Percentiles rank a stretch among this genome's conserved stretches.
Evolutionary conservation across 257 asterid genomes (phyloP).

Genomic region (Mitragyna speciosa): DNA sequence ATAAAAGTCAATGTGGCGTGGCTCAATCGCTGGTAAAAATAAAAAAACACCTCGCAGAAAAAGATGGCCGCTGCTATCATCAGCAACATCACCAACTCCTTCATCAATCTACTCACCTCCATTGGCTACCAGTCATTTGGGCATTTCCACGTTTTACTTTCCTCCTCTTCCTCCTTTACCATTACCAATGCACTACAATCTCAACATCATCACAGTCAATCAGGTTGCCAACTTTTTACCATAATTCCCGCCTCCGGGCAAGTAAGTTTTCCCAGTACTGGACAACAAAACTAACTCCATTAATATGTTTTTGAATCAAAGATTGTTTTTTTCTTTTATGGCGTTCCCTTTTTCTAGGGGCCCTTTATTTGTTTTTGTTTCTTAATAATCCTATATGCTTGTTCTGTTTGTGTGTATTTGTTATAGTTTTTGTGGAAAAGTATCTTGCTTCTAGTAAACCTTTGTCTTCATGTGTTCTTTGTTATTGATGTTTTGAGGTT

Average conservation of each 20-base stretch:
- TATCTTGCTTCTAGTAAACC: background rate
- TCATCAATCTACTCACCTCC: constrained; percentile 25
- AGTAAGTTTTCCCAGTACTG: background rate
- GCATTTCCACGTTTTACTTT: constrained; percentile 6
- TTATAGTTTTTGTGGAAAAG: background rate
- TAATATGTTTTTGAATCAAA: background rate
- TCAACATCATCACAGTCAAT: background rate
- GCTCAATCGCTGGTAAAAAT: background rate
- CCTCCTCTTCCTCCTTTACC: background rate
- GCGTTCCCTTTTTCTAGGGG: background rate
- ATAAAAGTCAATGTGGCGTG: constrained; percentile 4
- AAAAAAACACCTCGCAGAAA: constrained; percentile 18
- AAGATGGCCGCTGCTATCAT: constrained; percentile 43
- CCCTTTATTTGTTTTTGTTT: background rate
- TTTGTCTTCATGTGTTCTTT: background rate
- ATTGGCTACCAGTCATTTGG: constrained; percentile 46
- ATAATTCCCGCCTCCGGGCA: background rate
- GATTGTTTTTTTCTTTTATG: background rate
- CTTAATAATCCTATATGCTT: background rate
- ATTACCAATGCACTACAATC: background rate
- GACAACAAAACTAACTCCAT: background rate
- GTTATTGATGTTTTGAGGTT: background rate
- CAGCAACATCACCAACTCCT: constrained; percentile 38
- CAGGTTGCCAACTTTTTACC: background rate
- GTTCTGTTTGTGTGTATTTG: background rate